Conservation (phyloP, 495 filamentous ascomycete species). For the Aspergillus bertholletiae region DNA sequence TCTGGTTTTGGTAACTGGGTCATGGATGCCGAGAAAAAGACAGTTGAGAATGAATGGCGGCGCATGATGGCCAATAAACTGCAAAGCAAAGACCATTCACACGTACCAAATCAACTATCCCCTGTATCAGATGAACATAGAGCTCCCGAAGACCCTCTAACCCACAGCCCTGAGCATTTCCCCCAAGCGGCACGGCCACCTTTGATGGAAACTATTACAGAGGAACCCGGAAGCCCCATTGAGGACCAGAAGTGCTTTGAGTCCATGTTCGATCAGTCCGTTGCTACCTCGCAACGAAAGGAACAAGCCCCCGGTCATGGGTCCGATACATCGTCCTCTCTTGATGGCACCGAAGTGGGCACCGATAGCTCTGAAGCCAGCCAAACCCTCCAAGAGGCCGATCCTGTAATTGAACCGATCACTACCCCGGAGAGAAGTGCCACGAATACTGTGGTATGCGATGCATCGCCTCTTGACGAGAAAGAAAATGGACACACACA, state of each 20-base stretch:
- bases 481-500: not conserved
- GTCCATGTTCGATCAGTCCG: not conserved
- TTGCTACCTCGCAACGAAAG: not conserved
- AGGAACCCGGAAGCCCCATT: slow-evolving; percentile 14
- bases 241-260: not conserved
- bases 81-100: not conserved
- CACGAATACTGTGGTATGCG: not conserved
- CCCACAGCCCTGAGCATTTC: slow-evolving; percentile 1
- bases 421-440: not conserved
- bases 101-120: not conserved
- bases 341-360: not conserved
- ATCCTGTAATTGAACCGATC: not conserved
- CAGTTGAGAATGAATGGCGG: slow-evolving; percentile 43
- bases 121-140: not conserved
- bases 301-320: not conserved
- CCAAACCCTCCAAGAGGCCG: not conserved
- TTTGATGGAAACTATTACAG: slow-evolving; percentile 27
- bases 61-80: slow-evolving; percentile 14
- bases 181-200: slow-evolving; percentile 2
- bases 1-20: slow-evolving; percentile 78
- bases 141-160: not conserved
- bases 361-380: not conserved
- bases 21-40: slow-evolving; percentile 45
- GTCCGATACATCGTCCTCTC: not conserved
- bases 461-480: not conserved